These are phyloP conservation scores for Cnidoscolus chayamansa DNA, from an alignment of 441 rosid genomes.

Conservation along the genomic window DNA sequence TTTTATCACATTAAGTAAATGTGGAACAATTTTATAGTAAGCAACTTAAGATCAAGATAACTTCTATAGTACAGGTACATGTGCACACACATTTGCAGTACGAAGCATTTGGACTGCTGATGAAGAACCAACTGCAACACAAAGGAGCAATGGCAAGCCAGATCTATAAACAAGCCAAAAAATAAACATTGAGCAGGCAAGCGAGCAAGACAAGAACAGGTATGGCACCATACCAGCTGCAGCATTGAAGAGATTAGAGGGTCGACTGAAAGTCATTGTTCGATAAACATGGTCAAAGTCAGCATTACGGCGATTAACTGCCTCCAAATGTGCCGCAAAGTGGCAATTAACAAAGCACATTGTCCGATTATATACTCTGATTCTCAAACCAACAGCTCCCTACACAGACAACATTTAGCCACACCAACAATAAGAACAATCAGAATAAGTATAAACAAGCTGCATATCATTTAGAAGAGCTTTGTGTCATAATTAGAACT, in stretches of 20 bases:
- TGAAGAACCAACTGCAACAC: conserved; percentile 90
- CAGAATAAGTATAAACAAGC: neutral
- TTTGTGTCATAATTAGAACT: neutral
- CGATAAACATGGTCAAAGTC: conserved; percentile 95
- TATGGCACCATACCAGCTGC: conserved; percentile 78
- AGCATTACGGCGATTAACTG: conserved; percentile 93
- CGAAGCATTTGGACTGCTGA: conserved; percentile 66
- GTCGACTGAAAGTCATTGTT: conserved; percentile 76
- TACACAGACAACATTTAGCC: conserved; percentile 30
- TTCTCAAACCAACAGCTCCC: conserved; percentile 98
- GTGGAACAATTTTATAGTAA: conserved; percentile 10
- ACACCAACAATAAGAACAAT: neutral
- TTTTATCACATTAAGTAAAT: conserved; percentile 18
- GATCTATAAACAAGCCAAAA: conserved; percentile 77
- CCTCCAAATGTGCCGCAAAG: conserved; percentile 98
- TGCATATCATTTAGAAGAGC: neutral
- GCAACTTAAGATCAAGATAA: conserved; percentile 20
- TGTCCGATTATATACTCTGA: conserved; percentile 82
- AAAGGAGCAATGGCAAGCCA: conserved; percentile 83
- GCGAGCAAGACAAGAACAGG: conserved; percentile 63
- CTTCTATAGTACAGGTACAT: conserved; percentile 6
- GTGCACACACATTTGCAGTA: conserved; percentile 55
- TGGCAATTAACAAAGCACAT: conserved; percentile 97
- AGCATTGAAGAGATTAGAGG: conserved; percentile 48
- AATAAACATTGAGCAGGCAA: conserved; percentile 64